Base-by-base conservation (phyloP, 768 basidiomycete species). In the Kwoniella shandongensis region DNA sequence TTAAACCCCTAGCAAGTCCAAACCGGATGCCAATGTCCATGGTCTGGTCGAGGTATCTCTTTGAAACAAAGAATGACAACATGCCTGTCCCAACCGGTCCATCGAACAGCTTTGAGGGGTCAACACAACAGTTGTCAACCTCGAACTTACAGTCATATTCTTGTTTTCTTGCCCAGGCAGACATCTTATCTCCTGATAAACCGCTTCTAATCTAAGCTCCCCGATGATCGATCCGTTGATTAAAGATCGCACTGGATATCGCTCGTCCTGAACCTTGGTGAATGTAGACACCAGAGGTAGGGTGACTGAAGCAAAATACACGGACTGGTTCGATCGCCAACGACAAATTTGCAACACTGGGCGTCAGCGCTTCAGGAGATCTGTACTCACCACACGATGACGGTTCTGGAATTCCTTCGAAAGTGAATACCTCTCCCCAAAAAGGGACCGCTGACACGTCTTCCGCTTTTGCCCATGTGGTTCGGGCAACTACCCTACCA, bases 371-470 rank as follows among this genome's bases (percentile, higher is more conserved):
- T n/a, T 38, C 1, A 51, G 8, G 18, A 10, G 26, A 25, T 27
- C 20, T 44, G 38, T 6, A 51, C 63, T 40, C 27, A 62, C 64
- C 30, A 44, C 60, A 66, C 7, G 29, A n/a, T 7, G 56, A 32
- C 27, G 54, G 30, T 0, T 59, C 60, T 36, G 32, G 47, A 12
- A 66, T 7, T 8, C 52, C 49, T 10, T 66, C 64, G 20, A 66
- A 51, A 18, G 18, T 44, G 29, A 66, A 56, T 1, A 44, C 25
- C 26, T 66, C 60, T 1, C 56, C 60, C 64, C 64, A 62, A 41
- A 66, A 66, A 2, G 60, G 60, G 3, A 41, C 35, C 11, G 22
- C 22, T 0, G 40, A 30, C 2, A 30, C 41, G 15, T 52, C 53
- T 42, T 55, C 51, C 5, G 59, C 63, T 38, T 57, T 29, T 13